phyloP scores from a whole-genome alignment of 2,329 filamentous ascomycete species.

The Botrytis pseudocinerea region DNA sequence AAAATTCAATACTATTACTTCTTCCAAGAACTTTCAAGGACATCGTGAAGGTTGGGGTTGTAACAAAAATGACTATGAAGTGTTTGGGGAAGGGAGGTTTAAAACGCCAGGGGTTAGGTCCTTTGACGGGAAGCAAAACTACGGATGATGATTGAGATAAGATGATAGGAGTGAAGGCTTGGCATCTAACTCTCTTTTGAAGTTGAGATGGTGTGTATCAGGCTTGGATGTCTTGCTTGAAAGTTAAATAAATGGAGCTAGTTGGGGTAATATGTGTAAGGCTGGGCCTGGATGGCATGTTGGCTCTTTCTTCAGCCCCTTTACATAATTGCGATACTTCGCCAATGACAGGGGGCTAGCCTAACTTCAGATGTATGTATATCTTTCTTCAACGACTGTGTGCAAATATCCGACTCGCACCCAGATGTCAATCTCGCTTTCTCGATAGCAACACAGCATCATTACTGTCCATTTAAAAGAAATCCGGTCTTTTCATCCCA shows the following conservation, averaged over 20 bases:
- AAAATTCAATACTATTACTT: conserved; percentile 20
- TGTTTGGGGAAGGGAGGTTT: conserved; percentile 16
- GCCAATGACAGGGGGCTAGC: background rate
- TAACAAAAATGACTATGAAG: conserved; percentile 2
- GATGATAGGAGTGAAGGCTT: conserved; percentile 16
- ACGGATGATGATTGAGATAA: conserved; percentile 21
- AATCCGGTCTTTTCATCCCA: background rate
- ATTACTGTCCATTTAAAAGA: background rate
- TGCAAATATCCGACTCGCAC: no score
- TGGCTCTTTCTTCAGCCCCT: background rate
- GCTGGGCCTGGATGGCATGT: background rate
- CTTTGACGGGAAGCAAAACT: background rate
- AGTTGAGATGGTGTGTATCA: conserved; percentile 19
- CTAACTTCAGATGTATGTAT: background rate
- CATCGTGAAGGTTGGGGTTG: conserved; percentile 18
- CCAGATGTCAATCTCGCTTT: background rate
- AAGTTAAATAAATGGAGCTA: background rate
- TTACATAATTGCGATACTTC: background rate
- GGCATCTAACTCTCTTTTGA: background rate
- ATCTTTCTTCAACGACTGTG: background rate
- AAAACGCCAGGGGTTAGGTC: conserved; percentile 5
- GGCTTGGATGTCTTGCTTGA: background rate
- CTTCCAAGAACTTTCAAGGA: conserved; percentile 10
- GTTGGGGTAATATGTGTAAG: background rate
- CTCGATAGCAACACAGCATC: background rate